phyloP scores from a whole-genome alignment of 768 basidiomycete genomes.

The Trametes maxima region DNA sequence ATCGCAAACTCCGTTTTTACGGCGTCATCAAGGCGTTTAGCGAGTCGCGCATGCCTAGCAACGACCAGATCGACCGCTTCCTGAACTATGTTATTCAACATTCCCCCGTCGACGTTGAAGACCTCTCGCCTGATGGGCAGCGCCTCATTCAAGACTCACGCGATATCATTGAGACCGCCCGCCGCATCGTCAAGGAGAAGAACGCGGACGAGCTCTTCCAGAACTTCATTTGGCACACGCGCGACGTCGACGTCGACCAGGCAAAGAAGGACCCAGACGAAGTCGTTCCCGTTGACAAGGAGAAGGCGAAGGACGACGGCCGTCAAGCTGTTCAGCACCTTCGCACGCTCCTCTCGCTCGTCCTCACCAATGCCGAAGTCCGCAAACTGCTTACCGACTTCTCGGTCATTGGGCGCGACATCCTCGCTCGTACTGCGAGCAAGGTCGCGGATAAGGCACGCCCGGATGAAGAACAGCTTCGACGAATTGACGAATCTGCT shows the following conservation, averaged over 20 bases:
- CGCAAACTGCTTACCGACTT: slow-evolving; percentile 87
- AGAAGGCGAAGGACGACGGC: slow-evolving; percentile 36
- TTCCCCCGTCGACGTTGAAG: slow-evolving; percentile 60
- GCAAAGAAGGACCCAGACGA: slow-evolving; percentile 45
- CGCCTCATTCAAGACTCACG: slow-evolving; percentile 76
- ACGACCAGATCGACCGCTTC: slow-evolving; percentile 75
- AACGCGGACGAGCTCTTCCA: slow-evolving; percentile 92
- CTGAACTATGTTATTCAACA: slow-evolving; percentile 64
- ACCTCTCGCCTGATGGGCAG: slow-evolving; percentile 77
- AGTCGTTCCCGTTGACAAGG: slow-evolving; percentile 51
- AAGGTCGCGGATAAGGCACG: slow-evolving; percentile 72
- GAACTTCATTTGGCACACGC: slow-evolving; percentile 84
- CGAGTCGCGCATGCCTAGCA: slow-evolving; percentile 76
- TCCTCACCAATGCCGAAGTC: slow-evolving; percentile 92
- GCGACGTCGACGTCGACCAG: slow-evolving; percentile 49
- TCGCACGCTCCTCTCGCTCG: slow-evolving; percentile 81
- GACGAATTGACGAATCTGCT: slow-evolving; percentile 68
- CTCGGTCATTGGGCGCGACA: slow-evolving; percentile 76
- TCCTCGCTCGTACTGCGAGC: slow-evolving; percentile 72
- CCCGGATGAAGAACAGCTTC: slow-evolving; percentile 63
- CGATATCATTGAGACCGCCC: slow-evolving; percentile 76
- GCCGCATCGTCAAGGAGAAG: slow-evolving; percentile 76
- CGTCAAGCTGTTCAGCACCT: slow-evolving; percentile 76
- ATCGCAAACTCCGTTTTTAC: slow-evolving; percentile 83
- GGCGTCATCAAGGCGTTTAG: slow-evolving; percentile 83